Evolutionary conservation across 495 filamentous ascomycete genomes (phyloP).

Genomic region (Penicillium atrosanguineum): DNA sequence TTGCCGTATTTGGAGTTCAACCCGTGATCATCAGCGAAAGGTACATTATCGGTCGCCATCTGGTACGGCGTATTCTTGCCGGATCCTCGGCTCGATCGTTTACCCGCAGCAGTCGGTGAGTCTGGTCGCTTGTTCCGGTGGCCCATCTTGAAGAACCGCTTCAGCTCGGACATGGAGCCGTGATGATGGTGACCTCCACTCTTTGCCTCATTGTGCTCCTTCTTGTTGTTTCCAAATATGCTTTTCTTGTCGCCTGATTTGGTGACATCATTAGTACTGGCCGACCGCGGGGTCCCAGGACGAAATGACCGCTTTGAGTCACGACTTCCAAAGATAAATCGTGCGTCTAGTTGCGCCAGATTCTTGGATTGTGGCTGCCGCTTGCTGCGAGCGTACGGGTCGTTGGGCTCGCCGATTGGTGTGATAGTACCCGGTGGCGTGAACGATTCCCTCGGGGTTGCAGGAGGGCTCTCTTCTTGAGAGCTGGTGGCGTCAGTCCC

Average conservation of each 20-base stretch:
- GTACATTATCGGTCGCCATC: constrained; percentile 62
- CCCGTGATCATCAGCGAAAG: constrained; percentile 93
- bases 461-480: constrained; percentile 51
- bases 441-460: constrained; percentile 55
- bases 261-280: constrained; percentile 45
- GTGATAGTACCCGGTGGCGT: constrained; percentile 70
- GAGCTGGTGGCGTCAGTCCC: constrained; percentile 55
- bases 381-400: constrained; percentile 83
- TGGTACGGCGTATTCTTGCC: constrained; percentile 55
- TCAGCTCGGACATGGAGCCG: constrained; percentile 90
- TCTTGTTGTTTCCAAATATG: constrained; percentile 47
- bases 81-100: constrained; percentile 42
- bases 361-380: constrained; percentile 70
- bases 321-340: constrained; percentile 75
- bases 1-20: constrained; percentile 91
- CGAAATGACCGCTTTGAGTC: constrained; percentile 50
- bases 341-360: constrained; percentile 68
- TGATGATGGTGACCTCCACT: constrained; percentile 45
- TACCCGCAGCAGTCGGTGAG: constrained; percentile 52
- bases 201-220: constrained; percentile 35
- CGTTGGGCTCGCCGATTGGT: constrained; percentile 76
- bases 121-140: constrained; percentile 63
- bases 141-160: constrained; percentile 82
- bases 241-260: constrained; percentile 44
- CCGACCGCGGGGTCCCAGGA: constrained; percentile 40